Conservation (phyloP, 2,329 filamentous ascomycete species). For the Diaporthe velutina region DNA sequence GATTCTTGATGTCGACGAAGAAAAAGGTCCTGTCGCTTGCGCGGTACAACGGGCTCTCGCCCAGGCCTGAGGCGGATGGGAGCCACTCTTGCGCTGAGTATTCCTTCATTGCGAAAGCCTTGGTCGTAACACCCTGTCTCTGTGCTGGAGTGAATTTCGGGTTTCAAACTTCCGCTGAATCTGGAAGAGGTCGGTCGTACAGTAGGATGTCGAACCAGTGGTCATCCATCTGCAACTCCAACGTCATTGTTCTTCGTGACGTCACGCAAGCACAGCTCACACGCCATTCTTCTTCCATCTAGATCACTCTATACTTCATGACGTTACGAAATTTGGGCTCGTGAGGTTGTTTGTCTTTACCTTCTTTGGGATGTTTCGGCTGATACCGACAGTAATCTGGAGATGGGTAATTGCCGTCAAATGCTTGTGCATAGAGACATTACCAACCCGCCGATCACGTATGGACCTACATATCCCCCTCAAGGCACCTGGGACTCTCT, state of each 20-base stretch:
- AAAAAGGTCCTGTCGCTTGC: slow-evolving; percentile 44
- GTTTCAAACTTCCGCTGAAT: not conserved
- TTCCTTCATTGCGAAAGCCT: slow-evolving; percentile 39
- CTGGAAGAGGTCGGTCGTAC: not conserved
- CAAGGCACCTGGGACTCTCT: too few species aligned
- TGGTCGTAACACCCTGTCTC: not conserved
- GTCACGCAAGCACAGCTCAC: slow-evolving; percentile 15
- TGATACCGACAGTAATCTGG: not conserved
- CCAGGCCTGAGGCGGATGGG: slow-evolving; percentile 42
- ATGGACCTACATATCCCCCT: not conserved
- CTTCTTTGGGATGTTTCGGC: too few species aligned
- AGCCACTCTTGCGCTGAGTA: slow-evolving; percentile 45
- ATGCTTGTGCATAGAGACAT: not conserved
- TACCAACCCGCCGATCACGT: not conserved
- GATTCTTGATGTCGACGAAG: slow-evolving; percentile 46
- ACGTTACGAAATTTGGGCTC: not conserved
- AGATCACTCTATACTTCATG: not conserved
- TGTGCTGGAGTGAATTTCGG: not conserved
- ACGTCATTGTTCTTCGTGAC: slow-evolving; percentile 26
- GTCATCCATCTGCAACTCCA: not conserved
- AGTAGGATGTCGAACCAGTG: not conserved
- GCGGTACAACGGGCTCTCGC: slow-evolving; percentile 46
- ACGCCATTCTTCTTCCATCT: slow-evolving; percentile 1
- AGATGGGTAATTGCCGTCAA: not conserved
- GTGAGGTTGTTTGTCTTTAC: not conserved